These are phyloP conservation scores for Cercospora sp. DNA, from an alignment of 2,329 filamentous ascomycete genomes.

Conservation along the genomic window DNA sequence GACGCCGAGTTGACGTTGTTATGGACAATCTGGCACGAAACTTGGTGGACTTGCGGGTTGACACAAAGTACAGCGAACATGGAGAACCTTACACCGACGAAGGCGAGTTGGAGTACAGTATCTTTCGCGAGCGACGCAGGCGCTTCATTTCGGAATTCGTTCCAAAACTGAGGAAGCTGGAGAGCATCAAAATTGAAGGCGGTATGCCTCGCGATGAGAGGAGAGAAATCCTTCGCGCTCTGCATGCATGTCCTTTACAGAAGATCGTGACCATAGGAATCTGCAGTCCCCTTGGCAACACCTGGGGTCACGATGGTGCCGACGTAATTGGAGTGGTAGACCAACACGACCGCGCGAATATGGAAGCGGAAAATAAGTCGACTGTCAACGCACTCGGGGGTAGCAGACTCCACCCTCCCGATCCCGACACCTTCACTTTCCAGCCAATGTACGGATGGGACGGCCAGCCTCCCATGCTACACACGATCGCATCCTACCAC, in stretches of 20 bases:
- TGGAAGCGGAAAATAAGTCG: slow-evolving; percentile 39
- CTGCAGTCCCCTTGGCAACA: slow-evolving; percentile 47
- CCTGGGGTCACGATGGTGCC: slow-evolving; percentile 44
- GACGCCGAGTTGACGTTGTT: slow-evolving; percentile 31
- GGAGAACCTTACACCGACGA: slow-evolving; percentile 29
- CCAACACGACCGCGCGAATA: slow-evolving; percentile 26
- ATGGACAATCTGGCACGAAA: slow-evolving; percentile 44
- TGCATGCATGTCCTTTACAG: slow-evolving; percentile 44
- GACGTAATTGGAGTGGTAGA: slow-evolving; percentile 32
- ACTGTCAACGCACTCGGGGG: slow-evolving; percentile 31
- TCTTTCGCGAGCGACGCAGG: slow-evolving; percentile 27
- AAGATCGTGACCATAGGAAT: slow-evolving; percentile 51
- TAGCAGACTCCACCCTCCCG: slow-evolving; percentile 20
- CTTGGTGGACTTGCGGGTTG: slow-evolving; percentile 46
- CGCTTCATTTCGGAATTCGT: slow-evolving; percentile 47
- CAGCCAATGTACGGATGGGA: slow-evolving; percentile 46
- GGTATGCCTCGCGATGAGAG: slow-evolving; percentile 51
- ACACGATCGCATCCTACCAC: slow-evolving; percentile 46
- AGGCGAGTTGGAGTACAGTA: neutral
- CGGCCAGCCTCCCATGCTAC: slow-evolving; percentile 42
- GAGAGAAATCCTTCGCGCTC: slow-evolving; percentile 46
- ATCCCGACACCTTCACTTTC: slow-evolving; percentile 35
- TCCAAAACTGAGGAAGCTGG: slow-evolving; percentile 43
- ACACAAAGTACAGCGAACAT: slow-evolving; percentile 34
- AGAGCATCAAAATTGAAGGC: slow-evolving; percentile 50